Evolutionary conservation across 2,329 filamentous ascomycete genomes (phyloP).

Genomic region (Penicillium sp.): DNA sequence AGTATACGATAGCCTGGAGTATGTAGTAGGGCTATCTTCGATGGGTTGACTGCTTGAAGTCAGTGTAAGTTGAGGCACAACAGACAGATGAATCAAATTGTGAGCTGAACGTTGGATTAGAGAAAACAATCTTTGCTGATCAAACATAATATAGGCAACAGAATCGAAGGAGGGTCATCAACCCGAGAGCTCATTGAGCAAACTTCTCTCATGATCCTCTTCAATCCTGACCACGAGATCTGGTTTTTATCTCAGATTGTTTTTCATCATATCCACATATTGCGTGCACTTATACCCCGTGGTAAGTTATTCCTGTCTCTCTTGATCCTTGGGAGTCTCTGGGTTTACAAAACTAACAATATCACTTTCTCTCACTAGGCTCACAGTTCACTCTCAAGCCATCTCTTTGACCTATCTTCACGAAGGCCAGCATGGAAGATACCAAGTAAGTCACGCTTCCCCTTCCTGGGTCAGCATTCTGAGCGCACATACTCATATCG

Average conservation of each 20-base stretch:
- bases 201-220: background rate
- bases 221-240: background rate
- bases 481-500: background rate
- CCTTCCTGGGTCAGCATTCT: background rate
- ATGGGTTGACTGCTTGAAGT: background rate
- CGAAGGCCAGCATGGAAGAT: background rate
- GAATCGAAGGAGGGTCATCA: background rate
- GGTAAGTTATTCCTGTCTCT: background rate
- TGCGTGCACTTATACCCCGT: rapidly evolving
- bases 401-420: background rate
- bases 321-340: background rate
- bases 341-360: background rate
- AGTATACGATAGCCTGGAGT: background rate
- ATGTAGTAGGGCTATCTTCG: background rate
- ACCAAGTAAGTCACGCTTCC: background rate
- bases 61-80: background rate
- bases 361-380: background rate
- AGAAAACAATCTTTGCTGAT: background rate
- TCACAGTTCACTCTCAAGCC: background rate
- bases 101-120: background rate
- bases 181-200: background rate
- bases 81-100: background rate
- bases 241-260: background rate
- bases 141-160: background rate
- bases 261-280: background rate